Conservation (phyloP, 352 stramenopile genomes). For the Phytophthora uliginosa region DNA sequence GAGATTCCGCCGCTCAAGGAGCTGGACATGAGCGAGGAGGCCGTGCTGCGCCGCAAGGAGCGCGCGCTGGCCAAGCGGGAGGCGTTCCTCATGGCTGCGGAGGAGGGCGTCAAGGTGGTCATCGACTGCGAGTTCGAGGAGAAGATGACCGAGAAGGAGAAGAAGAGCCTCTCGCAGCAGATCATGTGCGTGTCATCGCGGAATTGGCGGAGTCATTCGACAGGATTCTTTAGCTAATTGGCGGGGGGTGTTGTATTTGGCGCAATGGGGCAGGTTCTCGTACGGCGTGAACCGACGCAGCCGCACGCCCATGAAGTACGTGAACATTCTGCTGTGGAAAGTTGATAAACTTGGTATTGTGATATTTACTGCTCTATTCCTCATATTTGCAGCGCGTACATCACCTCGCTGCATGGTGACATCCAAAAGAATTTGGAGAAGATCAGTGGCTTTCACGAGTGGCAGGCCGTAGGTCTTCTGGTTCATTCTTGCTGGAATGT, state of each 20-base stretch:
- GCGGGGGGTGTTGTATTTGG: background rate
- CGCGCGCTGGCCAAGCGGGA: conserved; percentile 77
- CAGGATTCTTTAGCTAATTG: background rate
- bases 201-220: background rate
- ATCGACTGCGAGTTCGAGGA: conserved; percentile 97
- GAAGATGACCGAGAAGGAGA: conserved; percentile 94
- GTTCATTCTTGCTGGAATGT: background rate
- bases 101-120: conserved; percentile 86
- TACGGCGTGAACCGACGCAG: conserved; percentile 84
- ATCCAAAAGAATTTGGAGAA: conserved; percentile 89
- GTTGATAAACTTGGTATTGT: background rate
- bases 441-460: conserved; percentile 92
- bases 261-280: conserved; percentile 65
- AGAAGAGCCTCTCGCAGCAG: conserved; percentile 95
- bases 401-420: conserved; percentile 80
- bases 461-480: conserved; percentile 57
- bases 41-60: conserved; percentile 71
- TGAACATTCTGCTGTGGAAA: background rate
- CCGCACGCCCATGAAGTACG: conserved; percentile 60
- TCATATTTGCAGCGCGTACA: conserved; percentile 47
- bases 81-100: conserved; percentile 82
- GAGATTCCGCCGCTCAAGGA: conserved; percentile 47
- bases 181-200: conserved; percentile 85
- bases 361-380: background rate
- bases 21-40: conserved; percentile 85